These are phyloP conservation scores for Coemansia sp. DNA, from an alignment of 192 early-diverging fungal genomes.

Conservation along the genomic window DNA sequence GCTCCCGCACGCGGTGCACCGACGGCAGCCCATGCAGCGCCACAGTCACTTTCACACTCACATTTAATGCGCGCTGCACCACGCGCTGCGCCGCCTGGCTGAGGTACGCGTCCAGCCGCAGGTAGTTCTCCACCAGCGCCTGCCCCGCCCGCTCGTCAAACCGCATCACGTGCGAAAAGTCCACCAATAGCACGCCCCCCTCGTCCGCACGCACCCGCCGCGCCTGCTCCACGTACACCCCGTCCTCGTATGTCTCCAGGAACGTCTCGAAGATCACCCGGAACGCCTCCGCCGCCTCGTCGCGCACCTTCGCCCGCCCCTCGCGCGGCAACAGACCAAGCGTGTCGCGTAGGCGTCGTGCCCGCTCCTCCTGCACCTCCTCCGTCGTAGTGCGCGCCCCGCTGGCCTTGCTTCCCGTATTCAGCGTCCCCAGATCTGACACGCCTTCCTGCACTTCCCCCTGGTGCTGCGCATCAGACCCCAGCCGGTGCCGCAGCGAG, in stretches of 20 bases:
- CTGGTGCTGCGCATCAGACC: neutral
- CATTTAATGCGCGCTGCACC: conserved; percentile 43
- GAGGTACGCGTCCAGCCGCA: conserved; percentile 85
- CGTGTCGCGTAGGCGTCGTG: conserved; percentile 41
- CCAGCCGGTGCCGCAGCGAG: conserved; percentile 43
- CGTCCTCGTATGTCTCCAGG: conserved; percentile 57
- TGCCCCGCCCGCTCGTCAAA: conserved; percentile 60
- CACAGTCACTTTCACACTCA: conserved; percentile 45
- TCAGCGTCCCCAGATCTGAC: conserved; percentile 40
- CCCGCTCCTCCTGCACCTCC: conserved; percentile 44
- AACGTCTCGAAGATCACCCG: conserved; percentile 71
- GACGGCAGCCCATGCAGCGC: conserved; percentile 65
- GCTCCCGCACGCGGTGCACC: conserved; percentile 73
- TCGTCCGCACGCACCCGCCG: conserved; percentile 58
- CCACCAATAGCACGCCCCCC: conserved; percentile 70
- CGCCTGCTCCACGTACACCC: conserved; percentile 71
- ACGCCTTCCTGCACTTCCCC: conserved; percentile 12
- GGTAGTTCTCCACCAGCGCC: conserved; percentile 70
- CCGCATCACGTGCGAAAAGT: conserved; percentile 65
- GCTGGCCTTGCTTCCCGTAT: conserved; percentile 6
- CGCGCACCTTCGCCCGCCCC: conserved; percentile 53
- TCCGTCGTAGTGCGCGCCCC: conserved; percentile 32
- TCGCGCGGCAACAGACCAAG: conserved; percentile 36
- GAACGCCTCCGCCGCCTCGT: conserved; percentile 69
- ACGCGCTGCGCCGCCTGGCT: conserved; percentile 80